Evolutionary conservation across 73 alveolate species (phyloP), one percentile per base, ranked within the genome.

Genomic region (Stentor coeruleus): DNA sequence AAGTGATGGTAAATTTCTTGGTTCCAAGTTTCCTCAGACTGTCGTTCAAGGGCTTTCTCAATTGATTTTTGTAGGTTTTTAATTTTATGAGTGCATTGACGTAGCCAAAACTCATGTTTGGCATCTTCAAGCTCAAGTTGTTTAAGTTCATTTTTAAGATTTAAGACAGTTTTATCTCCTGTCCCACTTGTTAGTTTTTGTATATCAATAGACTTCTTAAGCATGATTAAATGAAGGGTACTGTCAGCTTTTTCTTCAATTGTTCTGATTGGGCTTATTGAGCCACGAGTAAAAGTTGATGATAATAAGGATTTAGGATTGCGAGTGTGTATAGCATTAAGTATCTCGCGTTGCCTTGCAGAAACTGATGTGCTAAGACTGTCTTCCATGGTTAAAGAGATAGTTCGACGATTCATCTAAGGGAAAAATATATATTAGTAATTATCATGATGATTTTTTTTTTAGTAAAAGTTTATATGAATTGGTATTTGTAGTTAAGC

Each of bases 1-100:
- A 66, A 33, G 37, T 66, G 79, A 26, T 20, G 14, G 37, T 66
- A 66, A 33, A 66, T 66, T 66, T 66, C 79, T 66, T 31, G n/a
- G 79, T 66, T 66, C 1, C 15, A 20, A 26, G 11, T 66, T 66
- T 66, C 79, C 11, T 66, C 79, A 0, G n/a, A 20, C 33, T 66
- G 79, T 20, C 79, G n/a, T 66, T 33, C 0, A 26, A 66, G n/a
- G n/a, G 37, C 39, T 28, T 66, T 33, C 33, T 66, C 79, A 11
- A 66, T 66, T 66, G n/a, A 20, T 33, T 66, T 33, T 66, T 66
- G 40, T 26, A 66, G 79, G 2, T 20, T 33, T 66, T 66, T 66
- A 14, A 66, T 40, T 31, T 31, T 66, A 15, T 66, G n/a, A 20
- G n/a, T 20, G 79, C 37, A 28, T 66, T 66, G 36, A 28, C 33